Evolutionary conservation across 2,329 filamentous ascomycete genomes (phyloP), one percentile per base, ranked within the genome.

Genomic region (Atkinsonella texensis): DNA sequence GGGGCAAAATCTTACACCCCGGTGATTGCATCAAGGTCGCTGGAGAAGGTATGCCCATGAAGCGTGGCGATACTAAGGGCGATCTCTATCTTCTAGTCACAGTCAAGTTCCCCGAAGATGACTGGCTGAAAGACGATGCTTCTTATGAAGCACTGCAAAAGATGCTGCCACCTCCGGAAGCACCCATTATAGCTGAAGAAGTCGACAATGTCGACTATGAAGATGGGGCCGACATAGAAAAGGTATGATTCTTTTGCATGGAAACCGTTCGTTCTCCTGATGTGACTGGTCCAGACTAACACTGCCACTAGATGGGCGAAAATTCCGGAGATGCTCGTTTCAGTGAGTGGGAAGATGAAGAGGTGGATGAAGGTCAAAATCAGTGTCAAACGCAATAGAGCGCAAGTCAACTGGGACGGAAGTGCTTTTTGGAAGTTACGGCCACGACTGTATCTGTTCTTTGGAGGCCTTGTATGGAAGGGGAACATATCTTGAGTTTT

Each of bases 1-100:
- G 85, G 61, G 91, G 91, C 59, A 85, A 90, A 66, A 76, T 97
- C 49, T 70, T 98, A 38, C 81, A 83, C 28, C 90, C 93, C 0
- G 85, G 83, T 28, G 87, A 98, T 64, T 80, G 91, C 8, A 76
- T 98, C 60, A 95, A 89, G 73, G 74, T 98, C 1, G 69, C 76
- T 2, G 89, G 89, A 28, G 93, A 98, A 71, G 93, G 93, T 54
- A 98, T 98, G 93, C 93, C 93, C 2, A 69, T 84, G 59, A 96
- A 96, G 76, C 83, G 84, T 52, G 87, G 84, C 56, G 93, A 98
- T 40, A 63, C 72, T 4, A 89, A 82, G 64, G 93, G 93, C 43
- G 89, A 97, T 62, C 73, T 98, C 17, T 98, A 91, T 68, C 75
- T 98, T 42, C 73, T 86, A 39, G 84, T 96, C 57, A 84, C 93